Percentiles rank a stretch among this genome's conserved stretches.
Evolutionary conservation across 2,329 filamentous ascomycete genomes (phyloP).

Genomic region (Aschersonia sp.): DNA sequence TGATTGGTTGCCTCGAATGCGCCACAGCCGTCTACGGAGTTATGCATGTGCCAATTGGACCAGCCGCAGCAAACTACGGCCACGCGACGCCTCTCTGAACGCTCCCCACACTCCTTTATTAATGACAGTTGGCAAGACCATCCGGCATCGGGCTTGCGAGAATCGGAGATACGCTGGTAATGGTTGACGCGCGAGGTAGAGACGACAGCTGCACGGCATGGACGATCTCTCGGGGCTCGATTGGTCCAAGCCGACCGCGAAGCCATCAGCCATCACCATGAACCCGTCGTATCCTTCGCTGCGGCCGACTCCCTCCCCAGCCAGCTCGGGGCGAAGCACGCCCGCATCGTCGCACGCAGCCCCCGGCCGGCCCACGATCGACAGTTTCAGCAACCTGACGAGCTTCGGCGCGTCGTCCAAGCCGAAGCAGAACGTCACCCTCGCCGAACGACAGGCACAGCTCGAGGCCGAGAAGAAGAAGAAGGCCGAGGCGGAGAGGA

Average conservation of each 20-base stretch:
- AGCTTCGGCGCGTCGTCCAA: slow-evolving; percentile 39
- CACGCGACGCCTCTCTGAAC: neutral
- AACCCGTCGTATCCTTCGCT: slow-evolving; percentile 34
- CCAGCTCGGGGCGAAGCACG: slow-evolving; percentile 40
- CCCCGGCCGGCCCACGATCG: slow-evolving; percentile 24
- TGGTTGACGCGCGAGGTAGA: slow-evolving; percentile 8
- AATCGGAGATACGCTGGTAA: slow-evolving; percentile 9
- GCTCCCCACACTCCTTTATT: too few species aligned
- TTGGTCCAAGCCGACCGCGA: slow-evolving; percentile 32
- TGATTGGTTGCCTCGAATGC: neutral
- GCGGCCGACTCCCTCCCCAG: slow-evolving; percentile 40
- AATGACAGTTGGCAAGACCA: neutral
- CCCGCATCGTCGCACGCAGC: slow-evolving; percentile 33
- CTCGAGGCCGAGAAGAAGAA: slow-evolving; percentile 49
- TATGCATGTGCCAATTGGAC: neutral
- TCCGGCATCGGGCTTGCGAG: slow-evolving; percentile 7
- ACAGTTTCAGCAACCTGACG: slow-evolving; percentile 69
- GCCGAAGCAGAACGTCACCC: slow-evolving; percentile 53
- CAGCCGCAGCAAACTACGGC: too few species aligned
- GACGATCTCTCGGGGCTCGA: slow-evolving; percentile 47
- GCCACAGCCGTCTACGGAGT: neutral
- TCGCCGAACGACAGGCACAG: slow-evolving; percentile 64
- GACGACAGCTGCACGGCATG: slow-evolving; percentile 25
- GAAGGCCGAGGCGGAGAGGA: slow-evolving; percentile 62
- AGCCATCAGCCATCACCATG: slow-evolving; percentile 16